These are phyloP conservation scores for Eucommia ulmoides DNA, from an alignment of 257 asterid species.

Conservation along the genomic window DNA sequence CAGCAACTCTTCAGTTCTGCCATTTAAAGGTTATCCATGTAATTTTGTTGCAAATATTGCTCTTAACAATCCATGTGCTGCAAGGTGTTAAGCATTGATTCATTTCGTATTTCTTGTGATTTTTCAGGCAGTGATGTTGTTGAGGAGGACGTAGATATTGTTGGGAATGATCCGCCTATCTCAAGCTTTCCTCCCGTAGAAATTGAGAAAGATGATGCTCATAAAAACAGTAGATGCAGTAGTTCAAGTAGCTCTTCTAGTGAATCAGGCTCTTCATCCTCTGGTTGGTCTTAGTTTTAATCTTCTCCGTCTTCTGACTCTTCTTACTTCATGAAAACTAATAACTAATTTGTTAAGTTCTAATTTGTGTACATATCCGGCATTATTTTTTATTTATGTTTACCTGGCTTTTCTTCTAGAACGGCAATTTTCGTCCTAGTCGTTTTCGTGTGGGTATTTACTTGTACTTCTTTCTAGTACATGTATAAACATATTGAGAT, in stretches of 20 bases:
- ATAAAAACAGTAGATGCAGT: conserved; percentile 38
- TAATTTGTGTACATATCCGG: background rate
- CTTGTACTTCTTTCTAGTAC: no score
- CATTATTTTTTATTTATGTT: background rate
- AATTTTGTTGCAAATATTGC: no score
- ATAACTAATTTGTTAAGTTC: background rate
- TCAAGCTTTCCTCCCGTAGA: conserved; percentile 50
- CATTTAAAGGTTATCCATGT: conserved; percentile 31
- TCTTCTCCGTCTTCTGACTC: conserved; percentile 4
- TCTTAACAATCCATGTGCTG: background rate
- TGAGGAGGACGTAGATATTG: conserved; percentile 77
- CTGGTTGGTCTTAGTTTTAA: conserved; percentile 33
- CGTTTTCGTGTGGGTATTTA: background rate
- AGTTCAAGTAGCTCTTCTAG: conserved; percentile 68
- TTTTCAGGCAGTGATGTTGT: conserved; percentile 38
- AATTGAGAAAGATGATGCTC: conserved; percentile 39
- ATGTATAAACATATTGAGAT: no score
- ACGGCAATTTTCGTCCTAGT: background rate
- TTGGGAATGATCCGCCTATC: conserved; percentile 51
- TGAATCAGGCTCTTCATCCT: conserved; percentile 62
- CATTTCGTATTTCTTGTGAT: background rate
- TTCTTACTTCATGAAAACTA: background rate
- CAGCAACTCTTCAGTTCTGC: conserved; percentile 37
- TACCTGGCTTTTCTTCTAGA: background rate
- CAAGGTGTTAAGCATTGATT: background rate